A percentile compares a stretch with the other conserved stretches of the same genome.
Evolutionary conservation across 768 basidiomycete species (phyloP).

Genomic region (Pleurotus sapidus): DNA sequence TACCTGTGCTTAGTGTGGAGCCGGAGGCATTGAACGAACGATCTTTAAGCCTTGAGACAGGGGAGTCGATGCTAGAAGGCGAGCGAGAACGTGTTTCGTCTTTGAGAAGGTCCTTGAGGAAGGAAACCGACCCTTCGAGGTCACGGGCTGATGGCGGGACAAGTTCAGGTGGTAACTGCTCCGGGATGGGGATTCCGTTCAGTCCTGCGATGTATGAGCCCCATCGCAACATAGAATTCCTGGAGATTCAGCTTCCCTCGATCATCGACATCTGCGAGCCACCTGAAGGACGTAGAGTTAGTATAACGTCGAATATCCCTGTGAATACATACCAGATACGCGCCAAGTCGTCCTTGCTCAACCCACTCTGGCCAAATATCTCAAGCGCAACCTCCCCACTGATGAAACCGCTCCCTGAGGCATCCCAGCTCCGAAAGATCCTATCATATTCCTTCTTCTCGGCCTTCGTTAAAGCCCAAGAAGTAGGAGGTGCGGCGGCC

Average conservation of each 20-base stretch:
- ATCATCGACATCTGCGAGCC: conserved; percentile 88
- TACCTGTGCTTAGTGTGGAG: conserved; percentile 50
- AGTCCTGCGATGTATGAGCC: conserved; percentile 92
- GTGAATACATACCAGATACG: conserved; percentile 75
- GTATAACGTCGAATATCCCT: conserved; percentile 1
- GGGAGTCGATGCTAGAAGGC: conserved; percentile 47
- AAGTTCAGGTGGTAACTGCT: conserved; percentile 82
- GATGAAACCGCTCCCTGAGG: conserved; percentile 78
- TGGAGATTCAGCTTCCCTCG: conserved; percentile 93
- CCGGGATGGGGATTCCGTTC: conserved; percentile 90
- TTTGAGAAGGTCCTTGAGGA: conserved; percentile 83
- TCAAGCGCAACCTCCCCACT: conserved; percentile 80
- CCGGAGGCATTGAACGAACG: conserved; percentile 66
- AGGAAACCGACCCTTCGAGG: conserved; percentile 84
- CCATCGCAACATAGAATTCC: conserved; percentile 99
- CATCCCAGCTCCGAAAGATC: conserved; percentile 97
- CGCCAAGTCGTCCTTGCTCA: conserved; percentile 87
- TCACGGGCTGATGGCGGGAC: conserved; percentile 90
- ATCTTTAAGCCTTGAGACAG: conserved; percentile 59
- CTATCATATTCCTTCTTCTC: conserved; percentile 98
- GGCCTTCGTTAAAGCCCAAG: conserved; percentile 82
- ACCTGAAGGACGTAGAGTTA: conserved; percentile 46
- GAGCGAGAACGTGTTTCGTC: conserved; percentile 80
- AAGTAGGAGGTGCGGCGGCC: conserved; percentile 61
- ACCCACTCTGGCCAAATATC: conserved; percentile 91